Evolutionary conservation across 1,139 yeast species (phyloP), one percentile per base, ranked within the genome.

Genomic region (Blastobotrys proliferans): DNA sequence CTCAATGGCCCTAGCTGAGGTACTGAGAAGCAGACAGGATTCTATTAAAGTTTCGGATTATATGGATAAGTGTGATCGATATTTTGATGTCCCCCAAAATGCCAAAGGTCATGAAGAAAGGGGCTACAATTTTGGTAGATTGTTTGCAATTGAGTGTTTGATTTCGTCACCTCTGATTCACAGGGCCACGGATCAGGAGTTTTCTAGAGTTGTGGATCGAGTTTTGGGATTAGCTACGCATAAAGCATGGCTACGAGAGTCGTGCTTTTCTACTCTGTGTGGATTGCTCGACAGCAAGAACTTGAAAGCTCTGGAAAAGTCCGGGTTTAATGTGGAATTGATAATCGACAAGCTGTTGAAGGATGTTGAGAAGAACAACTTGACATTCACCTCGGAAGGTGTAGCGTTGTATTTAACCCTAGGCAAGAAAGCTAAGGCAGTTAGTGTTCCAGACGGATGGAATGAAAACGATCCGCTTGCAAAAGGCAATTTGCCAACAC

Each of bases 211-310:
- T 49, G 66, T 75, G 21, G 66, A 69, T 5, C 61, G 68, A 27
- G 58, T 84, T 31, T 62, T 85, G n/a, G 77, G 74, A 19, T 68
- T 90, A 46, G 76, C 94, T 0, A 61, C 69, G 21, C 55, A 67
- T 25, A 90, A 90, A 61, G 75, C 87, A 2, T 90, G 97, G 97
- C 74, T 90, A 36, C 70, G 95, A 48, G 97, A 90, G 63, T 78
- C 94, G 4, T 74, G 88, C 34, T 70, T 85, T 51, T 84, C 73
- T 57, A 81, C 94, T 1, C 68, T 90, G 40, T 77, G 76, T 52
- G 80, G 77, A 43, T 71, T 83, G 9, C 48, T 77, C 6, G 54
- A 59, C 20, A 52, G 60, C 0, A 48, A 49, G 2, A 50, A 59
- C 19, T 48, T 49, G 28, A 40, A 53, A 8, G 43, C 40, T 4